A percentile compares a stretch with the other conserved stretches of the same genome.
Evolutionary conservation across 1,139 yeast genomes (phyloP).

Genomic region (Kodamaea fungicola): DNA sequence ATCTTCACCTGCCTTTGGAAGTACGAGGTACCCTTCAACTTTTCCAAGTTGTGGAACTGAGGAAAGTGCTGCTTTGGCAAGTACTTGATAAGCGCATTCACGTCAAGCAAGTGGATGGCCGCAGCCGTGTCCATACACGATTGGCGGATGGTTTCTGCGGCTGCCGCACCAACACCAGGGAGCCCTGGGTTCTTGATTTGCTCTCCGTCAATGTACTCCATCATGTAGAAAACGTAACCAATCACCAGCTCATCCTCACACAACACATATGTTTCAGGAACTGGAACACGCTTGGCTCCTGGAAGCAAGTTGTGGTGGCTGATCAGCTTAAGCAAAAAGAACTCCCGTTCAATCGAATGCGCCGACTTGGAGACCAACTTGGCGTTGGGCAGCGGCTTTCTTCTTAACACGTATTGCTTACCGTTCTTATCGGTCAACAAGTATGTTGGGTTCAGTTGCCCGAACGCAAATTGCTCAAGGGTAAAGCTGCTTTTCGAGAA

Average conservation of each 20-base stretch:
- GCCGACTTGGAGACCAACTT: constrained; percentile 57
- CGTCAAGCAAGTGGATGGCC: constrained; percentile 52
- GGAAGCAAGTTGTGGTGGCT: constrained; percentile 26
- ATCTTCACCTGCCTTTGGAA: constrained; percentile 57
- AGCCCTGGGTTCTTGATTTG: constrained; percentile 57
- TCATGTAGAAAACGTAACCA: constrained; percentile 54
- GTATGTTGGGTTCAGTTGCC: constrained; percentile 69
- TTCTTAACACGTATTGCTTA: constrained; percentile 48
- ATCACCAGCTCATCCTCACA: constrained; percentile 51
- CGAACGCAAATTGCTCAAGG: constrained; percentile 56
- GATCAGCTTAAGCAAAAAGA: constrained; percentile 49
- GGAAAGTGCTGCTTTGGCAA: constrained; percentile 49
- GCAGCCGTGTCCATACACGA: constrained; percentile 51
- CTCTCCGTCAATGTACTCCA: constrained; percentile 60
- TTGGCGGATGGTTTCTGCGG: constrained; percentile 39
- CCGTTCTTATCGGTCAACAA: constrained; percentile 43
- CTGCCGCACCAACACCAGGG: constrained; percentile 30
- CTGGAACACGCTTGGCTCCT: constrained; percentile 36
- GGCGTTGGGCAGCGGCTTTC: constrained; percentile 57
- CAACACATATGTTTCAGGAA: constrained; percentile 44
- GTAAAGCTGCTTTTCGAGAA: constrained; percentile 7
- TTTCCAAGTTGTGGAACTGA: constrained; percentile 33
- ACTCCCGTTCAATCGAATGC: constrained; percentile 66
- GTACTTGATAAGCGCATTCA: constrained; percentile 37
- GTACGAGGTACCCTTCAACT: constrained; percentile 31